These are phyloP conservation scores for Pythium coloratum DNA, from an alignment of 352 stramenopile species.

Conservation along the genomic window DNA sequence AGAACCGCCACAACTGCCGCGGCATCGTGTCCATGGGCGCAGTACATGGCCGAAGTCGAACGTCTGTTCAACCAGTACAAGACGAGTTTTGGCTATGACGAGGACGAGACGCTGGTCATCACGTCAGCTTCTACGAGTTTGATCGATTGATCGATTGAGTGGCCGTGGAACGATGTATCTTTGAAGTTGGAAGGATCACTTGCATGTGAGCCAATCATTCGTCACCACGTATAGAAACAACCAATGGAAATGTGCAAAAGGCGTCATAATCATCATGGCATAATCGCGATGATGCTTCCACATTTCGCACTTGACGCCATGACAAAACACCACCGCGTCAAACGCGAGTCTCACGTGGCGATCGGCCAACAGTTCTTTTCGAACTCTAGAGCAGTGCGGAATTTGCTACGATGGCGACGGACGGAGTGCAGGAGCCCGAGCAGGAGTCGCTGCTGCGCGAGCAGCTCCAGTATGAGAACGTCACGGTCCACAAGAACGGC, in stretches of 20 bases:
- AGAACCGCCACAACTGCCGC: slow-evolving; percentile 87
- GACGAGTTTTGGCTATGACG: slow-evolving; percentile 63
- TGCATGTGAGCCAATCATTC: not conserved
- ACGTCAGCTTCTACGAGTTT: not conserved
- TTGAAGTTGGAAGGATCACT: not conserved
- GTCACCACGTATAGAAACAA: not conserved
- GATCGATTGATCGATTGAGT: not conserved
- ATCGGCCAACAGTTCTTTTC: not conserved
- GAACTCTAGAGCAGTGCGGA: not conserved
- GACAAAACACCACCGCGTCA: not conserved
- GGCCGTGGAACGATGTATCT: not conserved
- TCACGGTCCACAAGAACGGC: slow-evolving; percentile 15
- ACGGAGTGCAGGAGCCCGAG: slow-evolving; percentile 2
- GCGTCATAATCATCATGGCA: not conserved
- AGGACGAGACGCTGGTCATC: slow-evolving; percentile 61
- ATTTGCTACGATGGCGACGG: slow-evolving; percentile 16
- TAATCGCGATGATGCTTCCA: not conserved
- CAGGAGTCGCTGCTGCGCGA: slow-evolving; percentile 7
- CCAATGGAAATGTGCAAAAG: not conserved
- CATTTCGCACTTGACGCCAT: not conserved
- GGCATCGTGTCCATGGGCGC: slow-evolving; percentile 91
- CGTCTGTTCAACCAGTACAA: slow-evolving; percentile 74
- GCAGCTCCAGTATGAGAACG: not conserved
- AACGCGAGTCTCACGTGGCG: not conserved
- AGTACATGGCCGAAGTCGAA: slow-evolving; percentile 60